Evolutionary conservation across 371 early-diverging fungal species (phyloP), one percentile per base, ranked within the genome.

Genomic region (Hamiltosporidium tvaerminnensis): DNA sequence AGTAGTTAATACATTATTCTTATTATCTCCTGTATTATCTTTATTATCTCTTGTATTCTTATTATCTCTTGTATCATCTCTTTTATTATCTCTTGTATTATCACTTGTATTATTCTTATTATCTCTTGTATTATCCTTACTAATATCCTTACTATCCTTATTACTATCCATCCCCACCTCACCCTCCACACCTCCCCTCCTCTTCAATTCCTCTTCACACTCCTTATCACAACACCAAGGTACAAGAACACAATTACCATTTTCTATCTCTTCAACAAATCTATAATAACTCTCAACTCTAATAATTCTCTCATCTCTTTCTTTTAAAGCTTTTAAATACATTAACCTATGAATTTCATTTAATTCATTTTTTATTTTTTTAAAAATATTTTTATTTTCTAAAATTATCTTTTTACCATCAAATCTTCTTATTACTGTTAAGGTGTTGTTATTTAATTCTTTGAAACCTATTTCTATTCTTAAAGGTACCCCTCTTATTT

Each of bases 181-280:
- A 86, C 81, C 10, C n/a, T n/a, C n/a, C n/a, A n/a, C n/a, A n/a
- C n/a, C 90, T 83, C 73, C 88, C 89, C 57, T 83, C 78, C 16
- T 89, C 88, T 84, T 93, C 93, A 76, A 98, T 93, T 83, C 82
- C 50, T 93, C 91, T 81, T 98, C 99, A 76, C 99, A 98, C 36
- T 75, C 84, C 4, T 73, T 78, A 48, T 82, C 79, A 73, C 90
- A 87, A 77, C 99, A 98, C 96, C 96, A 98, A 39, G 94, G 93
- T 34, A 88, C 86, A 68, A 92, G 74, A 52, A 86, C 81, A 60
- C 92, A 66, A 77, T 86, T 86, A 83, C 92, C 92, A 71, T 75
- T 75, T 69, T 94, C 85, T 57, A 98, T 78, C 9, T 84, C 81
- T 59, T 86, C 84, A 36, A 89, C 87, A 78, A 96, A 91, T 53